A percentile compares a stretch with the other conserved stretches of the same genome.
Conservation (phyloP, 2,329 filamentous ascomycete genomes). For the Paecilomyces sp. region DNA sequence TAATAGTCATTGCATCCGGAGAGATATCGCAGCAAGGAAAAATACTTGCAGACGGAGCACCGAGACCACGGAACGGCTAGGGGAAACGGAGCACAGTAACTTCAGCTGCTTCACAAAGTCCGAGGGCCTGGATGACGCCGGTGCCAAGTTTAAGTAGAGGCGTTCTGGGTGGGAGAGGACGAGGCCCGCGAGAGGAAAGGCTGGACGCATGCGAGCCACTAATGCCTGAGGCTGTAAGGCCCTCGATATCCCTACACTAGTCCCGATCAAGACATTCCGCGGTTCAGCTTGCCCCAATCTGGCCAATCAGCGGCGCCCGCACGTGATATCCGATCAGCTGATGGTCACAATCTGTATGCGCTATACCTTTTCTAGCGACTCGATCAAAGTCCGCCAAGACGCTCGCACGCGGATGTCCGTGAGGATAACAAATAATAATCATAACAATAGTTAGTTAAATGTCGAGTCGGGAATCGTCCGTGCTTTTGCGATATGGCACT, state of each 20-base stretch:
- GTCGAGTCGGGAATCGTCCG: not conserved
- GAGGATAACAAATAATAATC: not conserved
- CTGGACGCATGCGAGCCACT: not conserved
- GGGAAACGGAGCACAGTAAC: not conserved
- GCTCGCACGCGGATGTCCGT: not conserved
- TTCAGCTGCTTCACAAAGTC: not conserved
- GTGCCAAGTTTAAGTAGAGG: not conserved
- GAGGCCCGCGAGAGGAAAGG: slow-evolving; percentile 11
- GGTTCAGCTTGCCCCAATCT: not conserved
- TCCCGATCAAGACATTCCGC: not conserved
- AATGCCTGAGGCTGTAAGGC: slow-evolving; percentile 14
- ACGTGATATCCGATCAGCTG: not conserved
- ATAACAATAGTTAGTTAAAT: no score
- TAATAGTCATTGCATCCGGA: not conserved
- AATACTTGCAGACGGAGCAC: not conserved
- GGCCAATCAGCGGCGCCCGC: not conserved
- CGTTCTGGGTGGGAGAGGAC: not conserved
- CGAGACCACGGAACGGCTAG: not conserved
- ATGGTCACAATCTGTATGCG: not conserved
- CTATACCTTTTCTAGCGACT: not conserved
- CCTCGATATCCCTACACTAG: not conserved
- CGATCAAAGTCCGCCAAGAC: not conserved
- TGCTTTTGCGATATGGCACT: no score
- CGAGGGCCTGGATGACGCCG: not conserved
- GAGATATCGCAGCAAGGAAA: not conserved